Percentiles rank a stretch among this genome's conserved stretches.
Conservation (phyloP, 2,329 filamentous ascomycete species). For the Ilyonectria destructans region DNA sequence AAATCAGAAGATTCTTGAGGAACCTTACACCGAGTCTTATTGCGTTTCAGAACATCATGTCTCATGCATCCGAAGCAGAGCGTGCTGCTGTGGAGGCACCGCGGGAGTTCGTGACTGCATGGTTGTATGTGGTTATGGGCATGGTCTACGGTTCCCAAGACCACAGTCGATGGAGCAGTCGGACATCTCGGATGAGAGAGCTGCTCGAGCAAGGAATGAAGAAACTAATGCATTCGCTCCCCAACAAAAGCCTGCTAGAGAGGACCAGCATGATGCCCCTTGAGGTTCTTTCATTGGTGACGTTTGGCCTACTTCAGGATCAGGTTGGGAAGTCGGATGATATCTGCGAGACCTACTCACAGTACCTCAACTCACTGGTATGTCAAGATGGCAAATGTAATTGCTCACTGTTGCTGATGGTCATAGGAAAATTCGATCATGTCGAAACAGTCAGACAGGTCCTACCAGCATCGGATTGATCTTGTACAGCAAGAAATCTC, state of each 20-base stretch:
- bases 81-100: conserved; percentile 54
- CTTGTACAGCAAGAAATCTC: conserved; percentile 60
- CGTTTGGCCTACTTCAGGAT: conserved; percentile 58
- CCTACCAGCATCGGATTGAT: conserved; percentile 59
- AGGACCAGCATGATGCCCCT: conserved; percentile 59
- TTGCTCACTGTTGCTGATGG: conserved; percentile 34
- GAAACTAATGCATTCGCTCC: conserved; percentile 55
- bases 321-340: conserved; percentile 56
- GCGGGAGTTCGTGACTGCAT: conserved; percentile 57
- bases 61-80: conserved; percentile 48
- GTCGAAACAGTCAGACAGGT: conserved; percentile 58
- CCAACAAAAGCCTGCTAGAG: conserved; percentile 53
- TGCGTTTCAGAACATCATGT: conserved; percentile 51
- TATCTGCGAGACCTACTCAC: conserved; percentile 60
- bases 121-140: conserved; percentile 60
- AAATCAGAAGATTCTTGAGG: conserved; percentile 43
- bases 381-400: conserved; percentile 14
- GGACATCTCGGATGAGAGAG: conserved; percentile 51
- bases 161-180: conserved; percentile 46
- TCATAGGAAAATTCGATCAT: conserved; percentile 59
- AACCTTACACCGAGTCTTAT: conserved; percentile 47
- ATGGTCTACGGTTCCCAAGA: conserved; percentile 51
- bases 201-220: conserved; percentile 56
- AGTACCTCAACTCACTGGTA: conserved; percentile 61
- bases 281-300: conserved; percentile 61